A percentile compares a stretch with the other conserved stretches of the same genome.
phyloP scores from a whole-genome alignment of 2,329 filamentous ascomycete genomes.

The Cercospora sesami region DNA sequence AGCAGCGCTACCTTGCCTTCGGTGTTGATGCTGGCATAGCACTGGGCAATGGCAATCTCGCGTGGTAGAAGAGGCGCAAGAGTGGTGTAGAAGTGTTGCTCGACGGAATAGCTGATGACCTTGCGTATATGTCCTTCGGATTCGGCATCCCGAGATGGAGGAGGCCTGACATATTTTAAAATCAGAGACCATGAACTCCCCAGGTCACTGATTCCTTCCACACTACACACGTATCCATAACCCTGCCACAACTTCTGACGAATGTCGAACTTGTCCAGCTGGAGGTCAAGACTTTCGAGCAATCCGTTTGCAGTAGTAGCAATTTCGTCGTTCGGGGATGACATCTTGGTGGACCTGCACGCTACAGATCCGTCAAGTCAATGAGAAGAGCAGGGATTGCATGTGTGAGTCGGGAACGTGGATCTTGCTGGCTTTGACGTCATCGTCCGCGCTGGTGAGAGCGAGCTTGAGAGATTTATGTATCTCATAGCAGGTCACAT shows the following conservation, averaged over 20 bases:
- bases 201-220: conserved; percentile 45
- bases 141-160: conserved; percentile 37
- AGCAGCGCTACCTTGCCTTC: conserved; percentile 54
- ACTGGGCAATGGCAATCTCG: conserved; percentile 53
- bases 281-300: neutral
- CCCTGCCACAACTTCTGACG: conserved; percentile 25
- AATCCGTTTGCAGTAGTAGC: neutral
- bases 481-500: neutral
- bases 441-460: neutral
- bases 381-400: neutral
- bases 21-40: conserved; percentile 37
- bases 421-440: conserved; percentile 3
- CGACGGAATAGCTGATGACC: conserved; percentile 66
- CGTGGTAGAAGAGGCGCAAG: conserved; percentile 54
- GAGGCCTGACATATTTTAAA: conserved; percentile 62
- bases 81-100: conserved; percentile 64
- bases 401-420: neutral
- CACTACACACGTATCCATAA: conserved; percentile 56
- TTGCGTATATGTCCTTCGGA: conserved; percentile 67
- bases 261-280: conserved; percentile 2
- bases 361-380: neutral
- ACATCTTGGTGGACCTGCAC: neutral
- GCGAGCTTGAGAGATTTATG: neutral
- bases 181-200: conserved; percentile 44
- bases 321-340: neutral